Conservation (phyloP, 768 basidiomycete genomes). For the Scleroderma citrinum region DNA sequence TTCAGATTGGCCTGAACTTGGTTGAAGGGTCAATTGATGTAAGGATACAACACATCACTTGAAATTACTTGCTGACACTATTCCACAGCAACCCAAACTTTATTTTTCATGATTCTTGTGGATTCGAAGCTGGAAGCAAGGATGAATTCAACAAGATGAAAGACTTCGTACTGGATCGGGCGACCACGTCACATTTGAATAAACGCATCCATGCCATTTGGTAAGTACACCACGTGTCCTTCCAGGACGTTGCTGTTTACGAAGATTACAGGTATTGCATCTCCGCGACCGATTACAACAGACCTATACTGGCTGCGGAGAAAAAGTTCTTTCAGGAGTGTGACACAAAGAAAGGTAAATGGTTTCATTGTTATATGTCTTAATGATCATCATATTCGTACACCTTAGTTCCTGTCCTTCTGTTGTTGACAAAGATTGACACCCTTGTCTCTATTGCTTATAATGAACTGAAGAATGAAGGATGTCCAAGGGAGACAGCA, state of each 20-base stretch:
- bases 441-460: neutral
- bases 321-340: neutral
- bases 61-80: neutral
- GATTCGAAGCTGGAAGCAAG: neutral
- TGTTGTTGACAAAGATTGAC: neutral
- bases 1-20: neutral
- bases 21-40: slow-evolving; percentile 1
- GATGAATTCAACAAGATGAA: neutral
- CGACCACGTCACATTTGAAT: neutral
- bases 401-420: neutral
- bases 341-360: neutral
- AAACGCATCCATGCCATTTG: neutral
- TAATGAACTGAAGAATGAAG: neutral
- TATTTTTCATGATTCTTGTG: too few relatives aligned
- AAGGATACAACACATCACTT: neutral
- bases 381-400: neutral
- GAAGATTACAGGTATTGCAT: neutral
- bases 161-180: neutral
- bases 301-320: neutral
- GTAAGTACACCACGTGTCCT: neutral
- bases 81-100: too few relatives aligned
- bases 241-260: too few relatives aligned
- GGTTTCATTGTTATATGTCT: neutral
- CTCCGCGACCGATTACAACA: neutral
- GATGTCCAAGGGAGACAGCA: slow-evolving; percentile 3